Conservation (phyloP, 2,329 filamentous ascomycete species). For the Cryphonectria carpinicola region DNA sequence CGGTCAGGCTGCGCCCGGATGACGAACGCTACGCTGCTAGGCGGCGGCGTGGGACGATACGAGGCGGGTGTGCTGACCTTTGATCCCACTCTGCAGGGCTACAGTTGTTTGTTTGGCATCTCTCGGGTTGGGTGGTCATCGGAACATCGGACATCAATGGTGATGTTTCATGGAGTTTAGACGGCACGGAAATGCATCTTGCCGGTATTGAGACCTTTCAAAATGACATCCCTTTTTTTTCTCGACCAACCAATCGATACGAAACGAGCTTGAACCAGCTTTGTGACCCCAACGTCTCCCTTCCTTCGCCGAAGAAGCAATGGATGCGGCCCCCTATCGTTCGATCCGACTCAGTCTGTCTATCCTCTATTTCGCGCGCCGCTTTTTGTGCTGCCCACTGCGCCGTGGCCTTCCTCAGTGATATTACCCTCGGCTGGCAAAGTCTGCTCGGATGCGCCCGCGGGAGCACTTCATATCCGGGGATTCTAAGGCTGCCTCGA, state of each 20-base stretch:
- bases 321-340: background rate
- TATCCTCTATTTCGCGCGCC: background rate
- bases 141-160: slow-evolving; percentile 29
- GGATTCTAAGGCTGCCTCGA: slow-evolving; percentile 61
- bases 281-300: slow-evolving; percentile 20
- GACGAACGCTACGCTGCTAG: background rate
- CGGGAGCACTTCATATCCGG: slow-evolving; percentile 48
- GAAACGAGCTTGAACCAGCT: slow-evolving; percentile 15
- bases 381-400: background rate
- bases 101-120: slow-evolving; percentile 28
- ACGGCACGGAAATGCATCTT: slow-evolving; percentile 31
- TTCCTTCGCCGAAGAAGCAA: background rate
- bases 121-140: slow-evolving; percentile 29
- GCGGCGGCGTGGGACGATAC: background rate
- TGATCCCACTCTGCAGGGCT: slow-evolving; percentile 16
- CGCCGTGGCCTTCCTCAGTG: background rate
- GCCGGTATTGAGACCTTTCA: slow-evolving; percentile 30
- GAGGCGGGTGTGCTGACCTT: slow-evolving; percentile 11
- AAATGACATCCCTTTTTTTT: slow-evolving; percentile 26
- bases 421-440: slow-evolving; percentile 52
- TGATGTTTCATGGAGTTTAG: slow-evolving; percentile 31
- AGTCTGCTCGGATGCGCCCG: slow-evolving; percentile 56
- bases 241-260: slow-evolving; percentile 18
- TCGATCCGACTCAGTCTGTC: background rate
- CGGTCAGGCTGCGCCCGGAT: background rate